Percentiles rank a stretch among this genome's conserved stretches.
These are phyloP conservation scores for Plasmodium coatneyi DNA, from an alignment of 169 alveolate species.

Conservation along the genomic window DNA sequence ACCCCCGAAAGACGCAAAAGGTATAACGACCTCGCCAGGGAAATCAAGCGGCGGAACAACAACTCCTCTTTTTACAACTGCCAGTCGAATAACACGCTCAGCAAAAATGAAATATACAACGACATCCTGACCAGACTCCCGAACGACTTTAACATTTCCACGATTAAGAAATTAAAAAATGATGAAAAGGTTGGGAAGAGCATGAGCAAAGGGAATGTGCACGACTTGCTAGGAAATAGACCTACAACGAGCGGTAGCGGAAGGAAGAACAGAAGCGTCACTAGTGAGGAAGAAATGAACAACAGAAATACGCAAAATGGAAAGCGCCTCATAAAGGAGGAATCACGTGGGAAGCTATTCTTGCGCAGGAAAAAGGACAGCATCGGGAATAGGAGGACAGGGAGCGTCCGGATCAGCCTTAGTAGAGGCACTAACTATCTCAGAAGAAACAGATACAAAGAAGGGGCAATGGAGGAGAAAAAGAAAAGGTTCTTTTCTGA, in stretches of 20 bases:
- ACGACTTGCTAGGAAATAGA: not conserved
- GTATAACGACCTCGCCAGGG: slow-evolving; percentile 16
- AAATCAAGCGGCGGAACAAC: not conserved
- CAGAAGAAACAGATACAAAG: slow-evolving; percentile 3
- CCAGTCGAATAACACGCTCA: not conserved
- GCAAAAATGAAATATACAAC: slow-evolving; percentile 38
- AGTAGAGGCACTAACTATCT: not conserved
- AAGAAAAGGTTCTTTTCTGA: slow-evolving; percentile 18
- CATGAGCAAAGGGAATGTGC: not conserved
- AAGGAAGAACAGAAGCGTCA: not conserved
- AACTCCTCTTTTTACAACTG: not conserved
- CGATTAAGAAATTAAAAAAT: not conserved
- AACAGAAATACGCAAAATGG: not conserved
- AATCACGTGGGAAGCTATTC: not conserved
- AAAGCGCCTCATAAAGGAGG: not conserved
- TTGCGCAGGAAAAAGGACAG: not conserved
- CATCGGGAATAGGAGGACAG: not conserved
- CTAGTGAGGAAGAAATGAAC: not conserved
- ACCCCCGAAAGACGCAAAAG: not conserved
- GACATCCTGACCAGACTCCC: slow-evolving; percentile 24
- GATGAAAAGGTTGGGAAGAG: not conserved
- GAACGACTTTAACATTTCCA: slow-evolving; percentile 23
- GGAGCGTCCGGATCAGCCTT: not conserved
- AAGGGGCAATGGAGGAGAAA: not conserved
- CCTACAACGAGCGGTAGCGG: not conserved